phyloP scores from a whole-genome alignment of 257 asterid genomes.

The Ilex asprella region DNA sequence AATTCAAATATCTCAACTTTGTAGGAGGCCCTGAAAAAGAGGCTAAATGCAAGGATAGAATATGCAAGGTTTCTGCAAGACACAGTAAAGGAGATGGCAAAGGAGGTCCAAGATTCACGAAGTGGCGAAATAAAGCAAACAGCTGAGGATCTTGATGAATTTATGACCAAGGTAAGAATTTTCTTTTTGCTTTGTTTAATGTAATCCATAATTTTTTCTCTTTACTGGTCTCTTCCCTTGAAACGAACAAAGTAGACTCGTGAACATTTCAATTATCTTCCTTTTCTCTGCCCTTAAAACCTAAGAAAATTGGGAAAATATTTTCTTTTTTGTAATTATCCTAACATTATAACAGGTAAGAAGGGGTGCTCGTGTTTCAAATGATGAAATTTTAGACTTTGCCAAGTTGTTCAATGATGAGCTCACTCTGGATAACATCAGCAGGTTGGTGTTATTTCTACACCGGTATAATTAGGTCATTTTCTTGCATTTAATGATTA shows the following conservation, averaged over 20 bases:
- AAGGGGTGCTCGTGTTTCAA: slow-evolving; percentile 74
- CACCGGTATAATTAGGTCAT: slow-evolving; percentile 7
- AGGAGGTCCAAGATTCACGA: slow-evolving; percentile 74
- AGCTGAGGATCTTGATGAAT: slow-evolving; percentile 90
- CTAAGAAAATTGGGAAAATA: background rate
- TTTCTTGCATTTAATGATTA: slow-evolving; percentile 8
- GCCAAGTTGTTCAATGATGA: slow-evolving; percentile 95
- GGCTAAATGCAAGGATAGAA: slow-evolving; percentile 69
- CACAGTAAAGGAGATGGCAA: slow-evolving; percentile 85
- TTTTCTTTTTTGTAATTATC: too few species aligned
- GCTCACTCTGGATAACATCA: slow-evolving; percentile 84
- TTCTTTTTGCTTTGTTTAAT: background rate
- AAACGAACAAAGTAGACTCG: background rate
- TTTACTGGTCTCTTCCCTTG: background rate
- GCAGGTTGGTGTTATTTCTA: slow-evolving; percentile 51
- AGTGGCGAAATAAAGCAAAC: slow-evolving; percentile 77
- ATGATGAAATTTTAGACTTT: slow-evolving; percentile 82
- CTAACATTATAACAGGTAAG: slow-evolving; percentile 41
- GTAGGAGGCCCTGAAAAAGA: slow-evolving; percentile 76
- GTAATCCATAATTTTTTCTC: background rate
- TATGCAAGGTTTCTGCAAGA: slow-evolving; percentile 91
- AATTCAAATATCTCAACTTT: slow-evolving; percentile 12
- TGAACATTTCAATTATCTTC: slow-evolving; percentile 2
- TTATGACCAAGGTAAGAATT: slow-evolving; percentile 52
- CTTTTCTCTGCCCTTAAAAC: slow-evolving; percentile 1